These are phyloP conservation scores for Boletus rex-veris DNA, from an alignment of 768 basidiomycete genomes.

Conservation along the genomic window DNA sequence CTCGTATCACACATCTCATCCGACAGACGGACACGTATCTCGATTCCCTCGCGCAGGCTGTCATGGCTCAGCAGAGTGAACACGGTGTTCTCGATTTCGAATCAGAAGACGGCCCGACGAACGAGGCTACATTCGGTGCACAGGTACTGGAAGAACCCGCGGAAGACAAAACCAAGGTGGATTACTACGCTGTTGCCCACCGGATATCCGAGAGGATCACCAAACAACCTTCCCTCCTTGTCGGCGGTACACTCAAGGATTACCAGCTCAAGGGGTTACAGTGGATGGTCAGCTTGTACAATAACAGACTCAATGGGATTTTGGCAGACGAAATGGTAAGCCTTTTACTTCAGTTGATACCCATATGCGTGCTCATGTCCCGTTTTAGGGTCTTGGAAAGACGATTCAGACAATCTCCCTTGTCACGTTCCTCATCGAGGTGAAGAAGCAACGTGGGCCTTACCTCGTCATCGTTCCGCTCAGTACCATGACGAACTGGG, in stretches of 20 bases:
- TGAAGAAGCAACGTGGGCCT: conserved; percentile 86
- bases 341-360: conserved; percentile 2
- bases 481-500: conserved; percentile 97
- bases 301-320: conserved; percentile 93
- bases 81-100: conserved; percentile 48
- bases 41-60: conserved; percentile 92
- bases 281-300: conserved; percentile 98
- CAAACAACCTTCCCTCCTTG: conserved; percentile 66
- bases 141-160: conserved; percentile 59
- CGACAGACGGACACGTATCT: conserved; percentile 93
- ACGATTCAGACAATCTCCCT: conserved; percentile 94
- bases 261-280: conserved; percentile 94
- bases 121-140: conserved; percentile 90
- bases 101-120: conserved; percentile 68
- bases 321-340: conserved; percentile 90
- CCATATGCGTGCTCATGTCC: conserved; percentile 8
- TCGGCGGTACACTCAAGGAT: conserved; percentile 90
- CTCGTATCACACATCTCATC: conserved; percentile 94
- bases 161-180: conserved; percentile 71
- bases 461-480: conserved; percentile 95
- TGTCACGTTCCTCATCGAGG: conserved; percentile 91
- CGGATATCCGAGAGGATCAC: conserved; percentile 82
- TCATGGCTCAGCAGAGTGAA: conserved; percentile 88
- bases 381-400: conserved; percentile 81
- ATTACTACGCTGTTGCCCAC: conserved; percentile 97